Conservation (phyloP, 306 rosid genomes). For the Quercus dentata region DNA sequence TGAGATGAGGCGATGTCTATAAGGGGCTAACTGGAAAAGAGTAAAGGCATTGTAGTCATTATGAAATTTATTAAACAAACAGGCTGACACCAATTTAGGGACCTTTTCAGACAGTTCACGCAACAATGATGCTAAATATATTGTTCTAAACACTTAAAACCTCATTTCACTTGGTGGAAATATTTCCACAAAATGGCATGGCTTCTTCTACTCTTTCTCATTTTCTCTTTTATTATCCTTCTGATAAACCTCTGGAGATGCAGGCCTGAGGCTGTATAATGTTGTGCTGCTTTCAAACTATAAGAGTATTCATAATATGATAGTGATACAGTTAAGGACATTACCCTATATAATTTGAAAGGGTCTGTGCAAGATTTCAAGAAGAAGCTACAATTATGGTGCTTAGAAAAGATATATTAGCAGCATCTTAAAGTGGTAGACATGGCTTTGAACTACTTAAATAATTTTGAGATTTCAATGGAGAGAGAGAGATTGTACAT, state of each 20-base stretch:
- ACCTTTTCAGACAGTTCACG: background rate
- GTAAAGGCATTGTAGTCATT: background rate
- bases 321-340: background rate
- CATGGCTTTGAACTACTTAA: background rate
- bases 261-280: background rate
- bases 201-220: background rate
- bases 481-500: constrained; percentile 48
- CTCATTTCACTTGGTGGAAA: background rate
- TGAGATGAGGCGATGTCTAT: background rate
- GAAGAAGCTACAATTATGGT: background rate
- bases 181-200: background rate
- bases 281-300: background rate
- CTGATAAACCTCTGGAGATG: background rate
- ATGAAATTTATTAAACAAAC: background rate
- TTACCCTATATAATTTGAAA: background rate
- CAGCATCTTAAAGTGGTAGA: background rate
- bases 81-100: background rate
- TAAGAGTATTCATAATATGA: background rate
- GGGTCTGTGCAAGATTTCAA: background rate
- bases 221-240: background rate
- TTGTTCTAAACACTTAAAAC: background rate
- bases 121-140: background rate
- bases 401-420: background rate
- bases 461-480: background rate
- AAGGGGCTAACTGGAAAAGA: background rate